Evolutionary conservation across 306 rosid species (phyloP).

Genomic region (Canavalia ensiformis): DNA sequence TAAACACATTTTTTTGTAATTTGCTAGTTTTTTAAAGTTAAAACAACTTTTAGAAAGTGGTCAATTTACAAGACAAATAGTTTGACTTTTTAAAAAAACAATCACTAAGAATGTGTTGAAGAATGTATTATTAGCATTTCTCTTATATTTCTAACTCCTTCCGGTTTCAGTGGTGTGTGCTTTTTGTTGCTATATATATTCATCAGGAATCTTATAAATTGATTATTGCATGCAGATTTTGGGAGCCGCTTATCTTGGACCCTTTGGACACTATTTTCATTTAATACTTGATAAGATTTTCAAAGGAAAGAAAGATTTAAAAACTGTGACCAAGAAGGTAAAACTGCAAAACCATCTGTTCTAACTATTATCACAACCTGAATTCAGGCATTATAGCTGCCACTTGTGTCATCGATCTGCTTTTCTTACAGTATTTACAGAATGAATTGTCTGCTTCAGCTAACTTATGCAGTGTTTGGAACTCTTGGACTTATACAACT

Average conservation of each 20-base stretch:
- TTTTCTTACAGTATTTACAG: conserved; percentile 31
- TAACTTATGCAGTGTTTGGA: conserved; percentile 16
- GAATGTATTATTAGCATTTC: too few relatives aligned
- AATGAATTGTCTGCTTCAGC: background rate
- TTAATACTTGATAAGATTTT: conserved; percentile 76
- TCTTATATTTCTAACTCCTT: background rate
- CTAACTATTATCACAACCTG: conserved; percentile 14
- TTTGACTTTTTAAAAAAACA: too few relatives aligned
- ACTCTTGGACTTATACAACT: conserved; percentile 2
- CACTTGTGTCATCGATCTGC: conserved; percentile 25
- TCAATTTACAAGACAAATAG: too few relatives aligned
- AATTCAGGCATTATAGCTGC: conserved; percentile 10
- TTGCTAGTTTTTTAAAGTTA: too few relatives aligned
- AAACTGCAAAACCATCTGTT: conserved; percentile 40
- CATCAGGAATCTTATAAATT: conserved; percentile 30
- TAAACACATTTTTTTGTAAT: too few relatives aligned
- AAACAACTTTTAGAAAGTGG: too few relatives aligned
- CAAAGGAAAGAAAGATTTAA: conserved; percentile 91
- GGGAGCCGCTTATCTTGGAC: conserved; percentile 96
- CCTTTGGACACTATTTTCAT: conserved; percentile 88
- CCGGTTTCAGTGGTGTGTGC: conserved; percentile 8
- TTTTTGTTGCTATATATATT: conserved; percentile 21
- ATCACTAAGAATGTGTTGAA: too few relatives aligned
- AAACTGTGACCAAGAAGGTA: conserved; percentile 93
- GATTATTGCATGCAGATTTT: conserved; percentile 67